Conservation (phyloP, 225 moss, liverwort and hornwort species). For the Pseudoscleropodium purum region DNA sequence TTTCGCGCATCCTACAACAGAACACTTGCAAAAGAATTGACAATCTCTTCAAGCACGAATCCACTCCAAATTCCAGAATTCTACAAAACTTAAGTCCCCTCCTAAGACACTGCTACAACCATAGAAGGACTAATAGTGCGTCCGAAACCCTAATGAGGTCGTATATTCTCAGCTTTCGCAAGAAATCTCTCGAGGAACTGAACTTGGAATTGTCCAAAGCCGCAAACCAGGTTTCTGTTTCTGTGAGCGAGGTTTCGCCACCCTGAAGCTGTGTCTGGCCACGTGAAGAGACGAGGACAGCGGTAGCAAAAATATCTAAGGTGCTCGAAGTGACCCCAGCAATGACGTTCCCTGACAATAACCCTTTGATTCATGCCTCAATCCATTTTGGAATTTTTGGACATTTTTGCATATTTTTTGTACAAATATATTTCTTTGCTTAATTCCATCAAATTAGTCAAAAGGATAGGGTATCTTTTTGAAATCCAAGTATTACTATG, state of each 20-base stretch:
- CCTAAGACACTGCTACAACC: background rate
- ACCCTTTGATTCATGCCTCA: background rate
- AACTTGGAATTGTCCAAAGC: background rate
- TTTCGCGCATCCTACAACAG: background rate
- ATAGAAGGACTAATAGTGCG: background rate
- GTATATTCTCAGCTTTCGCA: background rate
- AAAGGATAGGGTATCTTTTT: background rate
- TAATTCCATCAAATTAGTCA: background rate
- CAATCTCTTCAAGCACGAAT: background rate
- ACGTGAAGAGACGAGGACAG: background rate
- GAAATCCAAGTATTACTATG: background rate
- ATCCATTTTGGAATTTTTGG: background rate
- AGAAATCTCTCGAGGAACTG: background rate
- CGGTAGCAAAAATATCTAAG: slow-evolving; percentile 2
- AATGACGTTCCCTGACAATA: background rate
- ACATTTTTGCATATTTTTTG: no score
- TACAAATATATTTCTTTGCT: background rate
- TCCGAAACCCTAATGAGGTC: background rate
- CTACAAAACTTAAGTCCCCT: background rate
- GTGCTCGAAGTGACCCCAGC: background rate
- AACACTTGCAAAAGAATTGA: background rate
- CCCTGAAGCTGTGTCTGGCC: background rate
- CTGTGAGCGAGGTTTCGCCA: background rate
- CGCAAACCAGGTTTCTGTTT: background rate
- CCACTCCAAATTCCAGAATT: background rate